Base-by-base conservation (phyloP, 768 basidiomycete genomes). In the Lentinula sp. region DNA sequence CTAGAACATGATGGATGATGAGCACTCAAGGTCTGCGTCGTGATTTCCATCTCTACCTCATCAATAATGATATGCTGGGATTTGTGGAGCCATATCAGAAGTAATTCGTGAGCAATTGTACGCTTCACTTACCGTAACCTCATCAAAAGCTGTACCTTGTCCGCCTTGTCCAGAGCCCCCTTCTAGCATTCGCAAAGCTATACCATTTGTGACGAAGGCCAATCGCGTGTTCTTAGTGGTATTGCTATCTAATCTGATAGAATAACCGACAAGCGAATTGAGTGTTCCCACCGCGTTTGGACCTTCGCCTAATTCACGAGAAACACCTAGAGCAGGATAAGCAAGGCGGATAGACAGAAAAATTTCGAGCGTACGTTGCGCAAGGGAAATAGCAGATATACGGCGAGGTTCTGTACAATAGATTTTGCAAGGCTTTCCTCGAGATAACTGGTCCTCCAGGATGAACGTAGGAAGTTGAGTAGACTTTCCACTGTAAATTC, bases 171-270 rank as follows among this genome's bases (percentile, higher is more conserved):
- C 86, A 23, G 85, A 84, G 3, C 90, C 89, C 34, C 85, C 81
- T 77, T 99, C 96, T n/a, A 99, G 75, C 97, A 98, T 98, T 46
- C 97, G 86, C 28, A 98, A 75, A 0, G 96, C 95, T 62, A 99
- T 96, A 65, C 96, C 96, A 67, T 94, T 93, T 2, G 95, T 97
- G 15, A 95, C 89, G 69, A 89, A 97, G 0, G 91, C 83, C 51
- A 94, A 70, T 18, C 86, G 80, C 0, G 95, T 97, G 60, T 86
- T 87, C 62, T 82, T 82, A 2, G 87, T 87, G 32, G 88, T 89
- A 65, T 90, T 88, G 66, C 86, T 94, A 72, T 98, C 96, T 57
- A 99, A 72, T 39, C 96, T 84, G 64, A 99, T 95, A 5, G 95
- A 92, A 72, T 98, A 98, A 18, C 96, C 96, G 42, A 98, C 91